Evolutionary conservation across 2,329 filamentous ascomycete genomes (phyloP), one percentile per base, ranked within the genome.

Genomic region (Sclerotinia glacialis): DNA sequence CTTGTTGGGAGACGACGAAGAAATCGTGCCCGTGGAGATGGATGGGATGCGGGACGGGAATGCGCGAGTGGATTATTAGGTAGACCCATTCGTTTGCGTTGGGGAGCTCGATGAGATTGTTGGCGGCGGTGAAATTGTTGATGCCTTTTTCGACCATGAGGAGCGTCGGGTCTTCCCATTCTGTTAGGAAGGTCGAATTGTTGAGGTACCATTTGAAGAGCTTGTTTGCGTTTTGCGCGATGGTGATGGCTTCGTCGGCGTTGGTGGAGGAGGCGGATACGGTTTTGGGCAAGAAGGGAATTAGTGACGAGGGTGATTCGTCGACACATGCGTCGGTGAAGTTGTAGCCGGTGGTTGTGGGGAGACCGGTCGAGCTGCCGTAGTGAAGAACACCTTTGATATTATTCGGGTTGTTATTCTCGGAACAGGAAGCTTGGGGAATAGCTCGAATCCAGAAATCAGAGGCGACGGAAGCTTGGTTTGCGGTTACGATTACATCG

Each of bases 381-480:
- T 80, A 80, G 61, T 77, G 78, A 3, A 86, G 70, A 40, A 86
- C 81, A 1, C 82, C 83, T 49, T 73, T 78, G 69, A 78, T 74
- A 59, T 77, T 77, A 4, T 78, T 78, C 71, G 88, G 79, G 50
- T 87, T 80, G 14, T 79, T 72, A 46, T 88, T 80, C 58, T 90
- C 80, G 8, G 82, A 84, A 0, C 87, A 89, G 1, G 84, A 72
- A 6, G 82, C 85, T 66, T 82, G 72, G 1, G 81, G 81, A 71
- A 81, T 83, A 67, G 81, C 79, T 42, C 85, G 82, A 77, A 89
- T 84, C 84, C 85, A 88, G 72, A 83, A 86, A 5, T 84, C 78
- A 12, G 65, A 66, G 0, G 64, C 64, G 21, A 78, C 76, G 21
- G 78, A 76, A 9, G 78, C 80, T 18, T 75, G 73, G 66, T 83